Percentiles rank a stretch among this genome's conserved stretches.
phyloP scores from a whole-genome alignment of 2,329 filamentous ascomycete genomes.

The Ilyonectria mors-panacis region DNA sequence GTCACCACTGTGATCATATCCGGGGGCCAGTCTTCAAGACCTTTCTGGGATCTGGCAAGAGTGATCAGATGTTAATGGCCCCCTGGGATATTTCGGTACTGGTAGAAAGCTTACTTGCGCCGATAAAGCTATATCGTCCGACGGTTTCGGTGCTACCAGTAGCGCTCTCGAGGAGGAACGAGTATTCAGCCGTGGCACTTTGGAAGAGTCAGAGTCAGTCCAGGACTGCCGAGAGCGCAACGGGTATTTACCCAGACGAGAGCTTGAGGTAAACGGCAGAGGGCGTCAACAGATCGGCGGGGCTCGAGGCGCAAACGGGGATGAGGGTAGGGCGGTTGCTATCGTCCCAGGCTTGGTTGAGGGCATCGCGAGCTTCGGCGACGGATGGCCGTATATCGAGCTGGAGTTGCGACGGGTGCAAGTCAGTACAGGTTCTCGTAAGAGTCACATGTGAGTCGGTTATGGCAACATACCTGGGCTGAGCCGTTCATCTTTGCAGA shows the following conservation, averaged over 20 bases:
- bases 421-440: conserved; percentile 10
- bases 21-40: conserved; percentile 89
- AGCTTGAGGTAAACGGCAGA: conserved; percentile 97
- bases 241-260: conserved; percentile 44
- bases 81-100: neutral
- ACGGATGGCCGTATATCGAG: conserved; percentile 48
- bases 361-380: conserved; percentile 48
- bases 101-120: conserved; percentile 64
- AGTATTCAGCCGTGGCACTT: conserved; percentile 75
- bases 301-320: conserved; percentile 86
- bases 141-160: conserved; percentile 86
- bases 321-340: conserved; percentile 75
- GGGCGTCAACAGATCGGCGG: conserved; percentile 93
- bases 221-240: neutral
- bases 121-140: conserved; percentile 95
- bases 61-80: conserved; percentile 28
- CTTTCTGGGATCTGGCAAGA: conserved; percentile 73
- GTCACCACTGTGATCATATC: conserved; percentile 87
- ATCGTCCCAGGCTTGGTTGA: conserved; percentile 44
- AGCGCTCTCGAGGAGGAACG: conserved; percentile 96
- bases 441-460: neutral
- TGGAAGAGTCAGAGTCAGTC: conserved; percentile 38
- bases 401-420: conserved; percentile 23
- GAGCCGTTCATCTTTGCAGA: conserved; percentile 41
- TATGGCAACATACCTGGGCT: conserved; percentile 38